Evolutionary conservation across 164 flowering plant genomes (phyloP).

Genomic region (Hamamelis virginiana): DNA sequence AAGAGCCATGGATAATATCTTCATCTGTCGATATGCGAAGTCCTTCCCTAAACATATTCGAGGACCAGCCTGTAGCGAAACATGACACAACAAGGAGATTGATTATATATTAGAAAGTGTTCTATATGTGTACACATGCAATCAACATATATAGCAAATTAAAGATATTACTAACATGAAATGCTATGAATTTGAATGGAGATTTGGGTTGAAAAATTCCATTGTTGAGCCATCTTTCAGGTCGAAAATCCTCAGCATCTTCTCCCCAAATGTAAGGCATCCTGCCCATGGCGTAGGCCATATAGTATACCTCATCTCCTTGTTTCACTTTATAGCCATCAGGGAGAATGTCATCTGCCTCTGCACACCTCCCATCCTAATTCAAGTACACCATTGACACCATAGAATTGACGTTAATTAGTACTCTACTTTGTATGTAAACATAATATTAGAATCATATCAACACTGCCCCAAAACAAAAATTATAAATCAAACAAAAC

Average conservation of each 20-base stretch:
- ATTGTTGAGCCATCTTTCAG: conserved; percentile 68
- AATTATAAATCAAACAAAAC: no score
- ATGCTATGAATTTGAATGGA: conserved; percentile 69
- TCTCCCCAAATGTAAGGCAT: conserved; percentile 78
- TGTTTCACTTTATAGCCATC: conserved; percentile 62
- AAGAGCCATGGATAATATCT: conserved; percentile 58
- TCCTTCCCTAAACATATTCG: conserved; percentile 71
- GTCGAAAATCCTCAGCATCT: conserved; percentile 63
- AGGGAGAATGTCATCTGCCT: conserved; percentile 64
- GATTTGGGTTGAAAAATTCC: conserved; percentile 64
- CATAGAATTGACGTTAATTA: neutral
- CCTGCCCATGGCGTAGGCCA: conserved; percentile 78
- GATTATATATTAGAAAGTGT: neutral
- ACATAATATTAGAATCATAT: neutral
- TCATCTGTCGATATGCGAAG: conserved; percentile 82
- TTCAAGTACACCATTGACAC: neutral
- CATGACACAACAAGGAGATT: neutral
- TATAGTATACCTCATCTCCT: conserved; percentile 60
- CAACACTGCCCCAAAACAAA: no score
- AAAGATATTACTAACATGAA: conserved; percentile 48
- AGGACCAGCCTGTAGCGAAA: conserved; percentile 74
- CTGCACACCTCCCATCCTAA: conserved; percentile 67
- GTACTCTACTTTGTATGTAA: neutral
- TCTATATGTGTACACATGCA: no score
- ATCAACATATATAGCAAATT: neutral